Conservation (phyloP, 2,329 filamentous ascomycete species). For the Alternaria gansuensis region DNA sequence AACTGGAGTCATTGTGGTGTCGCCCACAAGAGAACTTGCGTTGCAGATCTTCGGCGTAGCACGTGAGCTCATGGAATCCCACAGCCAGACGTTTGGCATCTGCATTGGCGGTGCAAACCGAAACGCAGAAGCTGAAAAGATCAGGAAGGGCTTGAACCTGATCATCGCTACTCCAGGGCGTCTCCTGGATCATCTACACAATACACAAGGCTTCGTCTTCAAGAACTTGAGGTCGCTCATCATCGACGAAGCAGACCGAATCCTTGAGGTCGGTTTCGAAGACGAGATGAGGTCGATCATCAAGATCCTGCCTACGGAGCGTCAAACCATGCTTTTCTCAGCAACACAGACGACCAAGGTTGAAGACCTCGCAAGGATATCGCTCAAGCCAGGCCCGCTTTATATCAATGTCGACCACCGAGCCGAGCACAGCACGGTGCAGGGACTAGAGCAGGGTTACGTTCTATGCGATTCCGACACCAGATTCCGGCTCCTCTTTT, state of each 20-base stretch:
- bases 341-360: slow-evolving; percentile 99
- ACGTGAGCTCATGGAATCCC: slow-evolving; percentile 87
- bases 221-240: slow-evolving; percentile 92
- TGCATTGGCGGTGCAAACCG: slow-evolving; percentile 95
- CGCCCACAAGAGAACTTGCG: slow-evolving; percentile 48
- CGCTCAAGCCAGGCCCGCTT: slow-evolving; percentile 85
- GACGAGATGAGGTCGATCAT: slow-evolving; percentile 98
- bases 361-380: slow-evolving; percentile 94
- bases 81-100: slow-evolving; percentile 95
- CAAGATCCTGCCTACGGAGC: slow-evolving; percentile 79
- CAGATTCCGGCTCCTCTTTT: slow-evolving; percentile 91
- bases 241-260: slow-evolving; percentile 96
- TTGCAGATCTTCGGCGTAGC: slow-evolving; percentile 81
- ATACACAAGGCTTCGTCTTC: slow-evolving; percentile 87
- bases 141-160: slow-evolving; percentile 92
- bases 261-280: slow-evolving; percentile 97
- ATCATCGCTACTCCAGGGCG: slow-evolving; percentile 93
- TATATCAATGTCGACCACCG: slow-evolving; percentile 97
- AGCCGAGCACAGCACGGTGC: slow-evolving; percentile 90
- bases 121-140: slow-evolving; percentile 90
- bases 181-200: slow-evolving; percentile 91
- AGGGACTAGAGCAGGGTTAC: slow-evolving; percentile 94
- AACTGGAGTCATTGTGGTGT: slow-evolving; percentile 85
- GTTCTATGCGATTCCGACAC: slow-evolving; percentile 93
- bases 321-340: slow-evolving; percentile 98